Conservation (phyloP, 1,284 basidiomycete genomes). For the Cryptococcus jaspeensis region DNA sequence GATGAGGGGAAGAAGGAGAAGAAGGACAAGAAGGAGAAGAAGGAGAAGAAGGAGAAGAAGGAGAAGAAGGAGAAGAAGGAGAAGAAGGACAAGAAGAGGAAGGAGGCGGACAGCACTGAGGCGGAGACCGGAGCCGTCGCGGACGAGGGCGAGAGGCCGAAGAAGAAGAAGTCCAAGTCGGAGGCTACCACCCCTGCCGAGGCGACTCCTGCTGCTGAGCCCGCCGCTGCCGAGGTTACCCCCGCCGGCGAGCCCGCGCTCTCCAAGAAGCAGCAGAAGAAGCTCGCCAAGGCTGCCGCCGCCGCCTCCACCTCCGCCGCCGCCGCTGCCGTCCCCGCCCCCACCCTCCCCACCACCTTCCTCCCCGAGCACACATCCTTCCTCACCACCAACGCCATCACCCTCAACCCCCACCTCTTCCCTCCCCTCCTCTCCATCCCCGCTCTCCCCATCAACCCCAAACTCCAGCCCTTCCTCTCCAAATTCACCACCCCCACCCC, state of each 20-base stretch:
- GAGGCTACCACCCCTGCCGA: slow-evolving; percentile 30
- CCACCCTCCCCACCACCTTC: slow-evolving; percentile 31
- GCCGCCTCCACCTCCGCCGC: slow-evolving; percentile 15
- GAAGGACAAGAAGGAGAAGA: slow-evolving; percentile 23
- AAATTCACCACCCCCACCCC: slow-evolving; percentile 87
- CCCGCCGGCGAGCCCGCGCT: slow-evolving; percentile 12
- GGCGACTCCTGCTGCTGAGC: slow-evolving; percentile 14
- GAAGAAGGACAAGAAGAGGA: slow-evolving; percentile 40
- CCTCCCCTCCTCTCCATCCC: slow-evolving; percentile 76
- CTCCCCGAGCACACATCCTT: slow-evolving; percentile 61
- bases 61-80: slow-evolving; percentile 39
- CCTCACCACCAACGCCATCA: slow-evolving; percentile 70
- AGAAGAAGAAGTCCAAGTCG: slow-evolving; percentile 45
- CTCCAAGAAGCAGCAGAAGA: slow-evolving; percentile 49
- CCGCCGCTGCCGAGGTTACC: slow-evolving; percentile 17
- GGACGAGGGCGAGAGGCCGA: slow-evolving; percentile 19
- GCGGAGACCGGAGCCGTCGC: slow-evolving; percentile 3
- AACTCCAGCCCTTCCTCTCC: slow-evolving; percentile 63
- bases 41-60: slow-evolving; percentile 30
- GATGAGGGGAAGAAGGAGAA: slow-evolving; percentile 5
- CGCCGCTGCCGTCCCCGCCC: slow-evolving; percentile 23
- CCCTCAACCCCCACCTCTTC: slow-evolving; percentile 61
- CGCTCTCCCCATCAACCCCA: slow-evolving; percentile 63
- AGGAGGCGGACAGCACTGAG: slow-evolving; percentile 31
- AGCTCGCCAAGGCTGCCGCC: slow-evolving; percentile 36